phyloP scores from a whole-genome alignment of 768 basidiomycete species.

The Collybiopsis confluens region DNA sequence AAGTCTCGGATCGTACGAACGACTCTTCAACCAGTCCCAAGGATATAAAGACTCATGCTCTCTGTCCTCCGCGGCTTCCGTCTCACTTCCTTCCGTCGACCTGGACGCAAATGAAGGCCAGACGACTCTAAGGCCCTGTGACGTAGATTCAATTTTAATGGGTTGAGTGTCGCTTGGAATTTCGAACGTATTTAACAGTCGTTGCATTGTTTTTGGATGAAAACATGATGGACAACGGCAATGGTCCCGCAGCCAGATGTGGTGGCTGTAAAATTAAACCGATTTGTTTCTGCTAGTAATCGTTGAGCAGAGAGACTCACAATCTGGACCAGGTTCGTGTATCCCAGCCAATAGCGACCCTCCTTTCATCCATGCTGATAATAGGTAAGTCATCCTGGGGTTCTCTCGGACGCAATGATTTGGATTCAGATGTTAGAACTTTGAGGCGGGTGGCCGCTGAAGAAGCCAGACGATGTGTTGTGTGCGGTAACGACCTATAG shows the following conservation, averaged over 20 bases:
- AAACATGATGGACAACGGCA: slow-evolving; percentile 87
- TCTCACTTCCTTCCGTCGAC: background rate
- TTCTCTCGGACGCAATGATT: slow-evolving; percentile 13
- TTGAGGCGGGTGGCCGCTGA: slow-evolving; percentile 9
- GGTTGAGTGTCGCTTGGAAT: slow-evolving; percentile 76
- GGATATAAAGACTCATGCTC: slow-evolving; percentile 80
- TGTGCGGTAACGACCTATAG: no score
- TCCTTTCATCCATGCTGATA: slow-evolving; percentile 50
- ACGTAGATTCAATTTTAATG: slow-evolving; percentile 45
- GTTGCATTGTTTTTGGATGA: slow-evolving; percentile 84
- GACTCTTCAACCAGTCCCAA: slow-evolving; percentile 75
- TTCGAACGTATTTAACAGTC: slow-evolving; percentile 82
- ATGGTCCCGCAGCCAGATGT: slow-evolving; percentile 90
- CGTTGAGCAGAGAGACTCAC: no score
- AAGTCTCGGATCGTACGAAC: slow-evolving; percentile 76
- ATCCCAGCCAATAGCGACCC: slow-evolving; percentile 73
- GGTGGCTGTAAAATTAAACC: slow-evolving; percentile 68
- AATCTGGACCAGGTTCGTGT: slow-evolving; percentile 70
- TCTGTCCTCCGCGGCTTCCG: slow-evolving; percentile 34
- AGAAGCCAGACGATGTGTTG: slow-evolving; percentile 6
- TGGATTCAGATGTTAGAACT: background rate
- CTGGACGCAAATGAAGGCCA: slow-evolving; percentile 45
- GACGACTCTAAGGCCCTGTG: slow-evolving; percentile 65
- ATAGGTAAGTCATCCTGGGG: slow-evolving; percentile 46
- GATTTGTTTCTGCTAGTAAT: no score